These are phyloP conservation scores for Scutellaria minor DNA, from an alignment of 257 asterid species.

Conservation along the genomic window DNA sequence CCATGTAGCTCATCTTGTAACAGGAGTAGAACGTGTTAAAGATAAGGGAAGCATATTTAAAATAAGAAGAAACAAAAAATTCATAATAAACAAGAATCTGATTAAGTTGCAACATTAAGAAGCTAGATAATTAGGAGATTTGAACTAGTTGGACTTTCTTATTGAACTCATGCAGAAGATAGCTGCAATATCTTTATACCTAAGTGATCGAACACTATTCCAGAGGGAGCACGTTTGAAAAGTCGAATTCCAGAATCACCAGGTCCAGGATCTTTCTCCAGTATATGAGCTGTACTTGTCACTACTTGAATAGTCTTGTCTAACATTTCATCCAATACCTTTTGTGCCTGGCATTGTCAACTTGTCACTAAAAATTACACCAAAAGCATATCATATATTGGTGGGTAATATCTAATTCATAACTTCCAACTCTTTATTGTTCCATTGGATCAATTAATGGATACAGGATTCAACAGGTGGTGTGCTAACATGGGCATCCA, in stretches of 20 bases:
- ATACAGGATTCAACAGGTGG: too few species aligned
- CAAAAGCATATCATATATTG: constrained; percentile 2
- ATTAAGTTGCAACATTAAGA: background rate
- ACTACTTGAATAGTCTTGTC: constrained; percentile 67
- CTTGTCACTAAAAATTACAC: background rate
- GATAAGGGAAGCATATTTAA: background rate
- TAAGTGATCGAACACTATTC: constrained; percentile 67
- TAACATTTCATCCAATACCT: constrained; percentile 57
- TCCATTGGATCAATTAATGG: constrained; percentile 5
- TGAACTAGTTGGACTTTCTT: background rate
- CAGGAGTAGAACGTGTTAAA: background rate
- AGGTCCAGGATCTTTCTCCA: constrained; percentile 43
- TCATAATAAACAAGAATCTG: background rate
- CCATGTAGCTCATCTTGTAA: constrained; percentile 59
- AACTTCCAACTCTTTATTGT: background rate
- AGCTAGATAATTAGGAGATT: constrained; percentile 7
- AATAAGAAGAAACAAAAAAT: background rate
- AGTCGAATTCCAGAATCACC: constrained; percentile 73
- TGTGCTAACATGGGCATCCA: background rate
- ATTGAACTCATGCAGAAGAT: constrained; percentile 7
- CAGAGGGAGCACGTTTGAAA: constrained; percentile 73
- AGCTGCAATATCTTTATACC: constrained; percentile 44
- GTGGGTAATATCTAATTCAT: constrained; percentile 15
- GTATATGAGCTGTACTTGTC: constrained; percentile 31
- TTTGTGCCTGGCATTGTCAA: constrained; percentile 60